These are phyloP conservation scores for Mortierella sp. DNA, from an alignment of 371 early-diverging fungal species.

Conservation along the genomic window DNA sequence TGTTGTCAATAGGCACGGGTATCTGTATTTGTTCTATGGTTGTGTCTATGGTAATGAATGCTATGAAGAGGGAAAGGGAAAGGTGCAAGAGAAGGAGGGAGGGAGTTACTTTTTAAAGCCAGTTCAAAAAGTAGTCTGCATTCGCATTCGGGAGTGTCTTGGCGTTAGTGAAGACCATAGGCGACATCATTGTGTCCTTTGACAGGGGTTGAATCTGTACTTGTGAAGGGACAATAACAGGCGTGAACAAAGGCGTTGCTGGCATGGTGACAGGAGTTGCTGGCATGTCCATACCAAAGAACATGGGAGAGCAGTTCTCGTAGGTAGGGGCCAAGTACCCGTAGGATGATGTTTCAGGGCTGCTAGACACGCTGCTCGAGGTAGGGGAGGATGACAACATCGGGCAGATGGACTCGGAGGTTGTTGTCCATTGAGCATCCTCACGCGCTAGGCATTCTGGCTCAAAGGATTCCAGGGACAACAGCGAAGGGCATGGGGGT, in stretches of 20 bases:
- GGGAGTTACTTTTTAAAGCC: background rate
- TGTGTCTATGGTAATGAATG: background rate
- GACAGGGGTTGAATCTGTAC: background rate
- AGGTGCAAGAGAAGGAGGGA: background rate
- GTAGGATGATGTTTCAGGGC: background rate
- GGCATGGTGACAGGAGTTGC: background rate
- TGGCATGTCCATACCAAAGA: background rate
- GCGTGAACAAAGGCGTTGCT: background rate
- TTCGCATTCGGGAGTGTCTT: background rate
- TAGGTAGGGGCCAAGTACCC: background rate
- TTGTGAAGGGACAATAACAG: background rate
- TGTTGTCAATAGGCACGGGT: no score
- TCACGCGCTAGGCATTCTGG: conserved; percentile 37
- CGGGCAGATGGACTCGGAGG: background rate
- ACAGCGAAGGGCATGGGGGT: background rate
- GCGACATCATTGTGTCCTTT: conserved; percentile 17
- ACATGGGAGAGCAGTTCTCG: background rate
- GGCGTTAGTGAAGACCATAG: background rate
- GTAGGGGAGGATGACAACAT: background rate
- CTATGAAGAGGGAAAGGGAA: background rate
- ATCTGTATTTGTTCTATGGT: background rate
- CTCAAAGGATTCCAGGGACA: conserved; percentile 30
- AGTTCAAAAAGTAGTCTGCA: background rate
- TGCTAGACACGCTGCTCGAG: background rate
- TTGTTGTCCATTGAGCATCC: conserved; percentile 19